Evolutionary conservation across 257 asterid species (phyloP), one percentile per base, ranked within the genome.

Genomic region (Fraxinus pennsylvanica): DNA sequence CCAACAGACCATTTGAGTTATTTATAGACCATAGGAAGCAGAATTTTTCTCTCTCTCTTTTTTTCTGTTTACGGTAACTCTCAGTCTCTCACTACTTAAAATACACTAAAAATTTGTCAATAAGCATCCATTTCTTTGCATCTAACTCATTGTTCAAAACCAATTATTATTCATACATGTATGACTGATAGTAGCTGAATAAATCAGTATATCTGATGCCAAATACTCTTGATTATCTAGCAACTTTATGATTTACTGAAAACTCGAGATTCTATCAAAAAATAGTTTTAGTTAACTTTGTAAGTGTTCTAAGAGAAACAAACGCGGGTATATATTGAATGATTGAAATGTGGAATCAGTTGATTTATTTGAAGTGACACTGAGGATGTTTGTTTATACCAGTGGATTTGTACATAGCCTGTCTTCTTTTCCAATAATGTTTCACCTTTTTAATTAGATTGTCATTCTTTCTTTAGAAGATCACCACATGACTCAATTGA

Each of bases 191-290:
- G 70, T 25, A 27, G 69, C 17, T 12, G 10, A 63, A 63, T 27
- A 63, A 35, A 52, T 35, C 4, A 12, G 57, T 27, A 57, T 5
- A 36, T 75, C 33, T 21, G 72, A 75, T 75, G 50, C 78, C 57
- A 74, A 36, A 74, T 22, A 63, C n/a, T 74, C 35, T 45, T 67
- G 41, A 74, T 74, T 35, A 74, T 47, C 14, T 41, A 8, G 39
- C 29, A 1, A 14, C 68, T 38, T 63, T 39, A 9, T 63, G 14
- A 74, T 32, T 12, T 50, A 17, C 39, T 45, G 63, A n/a, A 25
- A 73, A 27, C 35, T 15, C 9, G 4, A 57, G 50, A 33, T 35
- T 19, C 66, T 32, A 57, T 35, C 6, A 54, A 47, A n/a, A n/a
- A 43, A 9, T 5, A 12, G 2, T 36, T 2, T 19, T 39, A 57